Conservation (phyloP, 257 asterid genomes). For the Solanum corneliomulleri region DNA sequence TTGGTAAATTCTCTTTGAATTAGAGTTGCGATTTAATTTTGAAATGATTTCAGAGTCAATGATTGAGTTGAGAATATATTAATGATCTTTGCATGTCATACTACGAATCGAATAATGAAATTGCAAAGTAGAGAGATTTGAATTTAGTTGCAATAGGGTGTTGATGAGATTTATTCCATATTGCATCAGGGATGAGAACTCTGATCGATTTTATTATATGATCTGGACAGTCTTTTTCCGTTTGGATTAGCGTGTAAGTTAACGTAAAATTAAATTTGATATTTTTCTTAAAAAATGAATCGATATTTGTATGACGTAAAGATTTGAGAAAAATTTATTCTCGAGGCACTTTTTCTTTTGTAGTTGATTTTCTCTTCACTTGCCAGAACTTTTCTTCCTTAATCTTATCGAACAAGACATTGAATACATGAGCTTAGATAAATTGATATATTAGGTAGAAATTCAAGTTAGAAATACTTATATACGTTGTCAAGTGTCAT, state of each 20-base stretch:
- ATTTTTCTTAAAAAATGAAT: too few species aligned
- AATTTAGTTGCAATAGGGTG: too few species aligned
- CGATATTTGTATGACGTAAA: neutral
- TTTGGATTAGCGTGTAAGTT: too few species aligned
- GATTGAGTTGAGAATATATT: neutral
- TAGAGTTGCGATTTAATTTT: too few species aligned
- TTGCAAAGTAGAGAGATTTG: too few species aligned
- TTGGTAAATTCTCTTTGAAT: too few species aligned
- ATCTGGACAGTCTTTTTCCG: too few species aligned
- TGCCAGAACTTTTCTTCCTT: neutral
- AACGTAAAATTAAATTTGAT: too few species aligned
- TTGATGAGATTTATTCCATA: neutral
- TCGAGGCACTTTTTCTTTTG: neutral
- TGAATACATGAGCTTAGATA: neutral
- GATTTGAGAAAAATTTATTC: too few species aligned
- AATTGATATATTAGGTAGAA: neutral
- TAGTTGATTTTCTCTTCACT: neutral
- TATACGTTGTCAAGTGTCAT: neutral
- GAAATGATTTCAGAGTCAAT: too few species aligned
- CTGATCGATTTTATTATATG: too few species aligned
- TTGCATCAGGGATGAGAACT: too few species aligned
- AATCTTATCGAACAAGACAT: neutral
- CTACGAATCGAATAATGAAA: neutral
- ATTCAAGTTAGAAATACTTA: neutral
- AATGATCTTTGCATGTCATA: neutral